Base-by-base conservation (phyloP, 208 protist genomes). In the Lotmaria passim region DNA sequence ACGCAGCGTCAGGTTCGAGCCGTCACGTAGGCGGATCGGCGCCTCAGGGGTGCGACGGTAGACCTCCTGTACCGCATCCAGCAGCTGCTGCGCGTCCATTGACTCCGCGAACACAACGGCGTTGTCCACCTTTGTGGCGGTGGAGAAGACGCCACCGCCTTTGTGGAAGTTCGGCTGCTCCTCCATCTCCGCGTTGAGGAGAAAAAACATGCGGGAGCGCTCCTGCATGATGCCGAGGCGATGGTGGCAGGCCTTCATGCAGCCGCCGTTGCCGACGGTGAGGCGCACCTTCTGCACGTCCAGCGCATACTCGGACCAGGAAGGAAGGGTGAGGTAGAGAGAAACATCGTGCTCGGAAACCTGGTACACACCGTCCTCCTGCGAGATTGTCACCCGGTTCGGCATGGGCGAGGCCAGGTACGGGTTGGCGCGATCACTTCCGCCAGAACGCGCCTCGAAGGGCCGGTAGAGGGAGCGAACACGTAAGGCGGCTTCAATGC, bases 151-250 rank as follows among this genome's bases (percentile, higher is more conserved):
- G 34, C 91, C 93, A 51, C 89, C 91, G 41, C 81, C 86, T 48
- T 93, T 93, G 43, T 84, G 81, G 48, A 87, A 79, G 69, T 84
- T 85, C 19, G 90, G 79, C 67, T 81, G 81, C 71, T 93, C 88
- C 62, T 96, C 90, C 69, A 95, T 90, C 65, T 95, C 87, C 4
- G 86, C 82, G 66, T 97, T 97, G 48, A 96, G 87, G 21, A 95
- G 62, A 62, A 95, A 94, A 64, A 96, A 95, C 87, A 97, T 96
- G 59, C 89, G 75, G n/a, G 88, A 95, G 31, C 89, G 91, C 73
- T 96, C 89, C 73, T 97, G 89, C 67, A 97, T 93, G 78, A 97
- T 97, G 51, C 90, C 91, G 28, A 97, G 80, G 21, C 93, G 86
- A 53, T 97, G 90, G 28, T 79, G 78, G 65, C 93, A 97, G 10